phyloP scores from a whole-genome alignment of 352 stramenopile species.

The Blastocystis sp. region DNA sequence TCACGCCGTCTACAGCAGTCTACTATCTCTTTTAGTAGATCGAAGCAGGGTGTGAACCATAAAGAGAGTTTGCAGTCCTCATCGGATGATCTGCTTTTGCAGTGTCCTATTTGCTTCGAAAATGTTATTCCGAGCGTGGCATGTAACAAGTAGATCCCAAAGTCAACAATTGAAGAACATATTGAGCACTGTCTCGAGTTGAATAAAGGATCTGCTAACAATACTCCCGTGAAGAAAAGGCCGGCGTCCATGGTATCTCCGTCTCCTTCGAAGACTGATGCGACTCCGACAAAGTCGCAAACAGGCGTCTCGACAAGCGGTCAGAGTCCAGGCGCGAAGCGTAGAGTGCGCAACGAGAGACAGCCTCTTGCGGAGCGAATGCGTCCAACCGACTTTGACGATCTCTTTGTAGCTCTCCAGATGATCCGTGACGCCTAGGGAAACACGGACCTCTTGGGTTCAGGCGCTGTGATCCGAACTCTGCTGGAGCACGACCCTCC shows the following conservation, averaged over 20 bases:
- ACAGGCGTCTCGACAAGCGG: not conserved
- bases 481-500: not conserved
- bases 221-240: not conserved
- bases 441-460: slow-evolving; percentile 71
- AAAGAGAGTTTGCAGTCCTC: not conserved
- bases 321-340: not conserved
- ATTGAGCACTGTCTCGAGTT: not conserved
- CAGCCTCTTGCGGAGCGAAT: slow-evolving; percentile 72
- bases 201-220: not conserved
- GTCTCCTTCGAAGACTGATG: not conserved
- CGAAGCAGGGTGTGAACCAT: not conserved
- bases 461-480: slow-evolving; percentile 65
- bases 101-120: slow-evolving; percentile 19
- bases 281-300: not conserved
- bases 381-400: slow-evolving; percentile 69
- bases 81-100: not conserved
- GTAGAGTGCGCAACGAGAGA: not conserved
- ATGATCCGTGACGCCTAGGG: slow-evolving; percentile 69
- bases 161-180: not conserved
- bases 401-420: slow-evolving; percentile 68
- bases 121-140: not conserved
- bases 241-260: not conserved
- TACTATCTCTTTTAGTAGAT: slow-evolving; percentile 13
- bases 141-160: not conserved
- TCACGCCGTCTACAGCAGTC: not conserved